Evolutionary conservation across 2,329 filamentous ascomycete genomes (phyloP), one percentile per base, ranked within the genome.

Genomic region (Clonostachys sp.): DNA sequence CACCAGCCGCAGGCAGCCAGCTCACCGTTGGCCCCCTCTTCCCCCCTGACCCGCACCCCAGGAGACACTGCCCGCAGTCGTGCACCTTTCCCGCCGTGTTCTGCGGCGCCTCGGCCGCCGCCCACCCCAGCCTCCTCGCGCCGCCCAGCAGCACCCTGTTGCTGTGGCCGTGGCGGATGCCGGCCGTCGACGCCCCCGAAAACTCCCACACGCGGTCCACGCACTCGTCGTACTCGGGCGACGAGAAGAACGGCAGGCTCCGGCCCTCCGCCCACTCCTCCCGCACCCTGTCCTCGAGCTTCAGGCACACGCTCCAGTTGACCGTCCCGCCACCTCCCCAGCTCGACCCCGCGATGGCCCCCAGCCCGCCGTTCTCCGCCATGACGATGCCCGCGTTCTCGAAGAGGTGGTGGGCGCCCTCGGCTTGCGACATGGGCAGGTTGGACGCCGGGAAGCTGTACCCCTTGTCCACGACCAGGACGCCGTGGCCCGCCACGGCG

Each of bases 241-340:
- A 84, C 0, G 80, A 83, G 62, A 95, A 95, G 57, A 95, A 86
- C 0, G 79, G 75, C 20, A 96, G 70, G 8, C 24, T 0, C 84
- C 83, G 14, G 68, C 58, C 44, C 79, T 20, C 72, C 0, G 88
- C 84, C 91, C 92, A 96, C 66, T 96, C 89, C 54, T 81, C 73
- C 5, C 91, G 81, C 2, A 96, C 88, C 53, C 77, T 87, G 24
- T 80, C 82, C 60, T 92, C 89, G 0, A 89, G 87, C 55, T 77
- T 73, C 45, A 84, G 68, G 45, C 71, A 71, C 9, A 80, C 80
- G 57, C 77, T 87, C 91, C 91, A 96, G 65, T 96, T 96, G 56
- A 96, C 68, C 0, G 89, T 90, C 6, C 91, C 91, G 47, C 91
- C 91, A 40, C 91, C 91, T 33, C 91, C 91, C 81, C 87, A 95